Conservation (phyloP, 257 asterid species). For the Solanum pinnatisectum region DNA sequence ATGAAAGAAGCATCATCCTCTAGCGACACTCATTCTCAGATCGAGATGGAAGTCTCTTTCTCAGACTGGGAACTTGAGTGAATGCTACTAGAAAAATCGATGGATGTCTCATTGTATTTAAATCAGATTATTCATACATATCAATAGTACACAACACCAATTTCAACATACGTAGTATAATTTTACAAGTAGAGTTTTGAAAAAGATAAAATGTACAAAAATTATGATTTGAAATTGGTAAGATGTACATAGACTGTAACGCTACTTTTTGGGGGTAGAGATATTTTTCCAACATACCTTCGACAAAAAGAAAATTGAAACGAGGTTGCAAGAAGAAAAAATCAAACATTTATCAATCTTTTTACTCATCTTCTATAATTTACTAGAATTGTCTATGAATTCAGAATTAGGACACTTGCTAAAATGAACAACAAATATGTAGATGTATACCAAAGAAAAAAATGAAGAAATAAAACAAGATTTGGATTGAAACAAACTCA, state of each 20-base stretch:
- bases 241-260: neutral
- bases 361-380: neutral
- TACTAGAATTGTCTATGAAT: neutral
- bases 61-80: neutral
- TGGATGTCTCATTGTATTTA: neutral
- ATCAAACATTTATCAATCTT: neutral
- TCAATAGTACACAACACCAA: neutral
- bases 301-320: neutral
- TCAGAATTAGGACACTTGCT: neutral
- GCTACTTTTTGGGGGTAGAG: neutral
- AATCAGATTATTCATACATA: neutral
- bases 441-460: neutral
- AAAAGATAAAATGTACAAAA: no score
- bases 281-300: neutral
- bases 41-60: neutral
- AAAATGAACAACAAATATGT: no score
- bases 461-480: neutral
- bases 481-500: neutral
- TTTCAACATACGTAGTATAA: neutral
- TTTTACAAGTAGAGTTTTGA: neutral
- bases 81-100: neutral
- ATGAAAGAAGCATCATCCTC: neutral
- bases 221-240: no score
- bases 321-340: neutral
- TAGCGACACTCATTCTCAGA: neutral